phyloP scores from a whole-genome alignment of 1,139 yeast species.

The Hansenula anomala region DNA sequence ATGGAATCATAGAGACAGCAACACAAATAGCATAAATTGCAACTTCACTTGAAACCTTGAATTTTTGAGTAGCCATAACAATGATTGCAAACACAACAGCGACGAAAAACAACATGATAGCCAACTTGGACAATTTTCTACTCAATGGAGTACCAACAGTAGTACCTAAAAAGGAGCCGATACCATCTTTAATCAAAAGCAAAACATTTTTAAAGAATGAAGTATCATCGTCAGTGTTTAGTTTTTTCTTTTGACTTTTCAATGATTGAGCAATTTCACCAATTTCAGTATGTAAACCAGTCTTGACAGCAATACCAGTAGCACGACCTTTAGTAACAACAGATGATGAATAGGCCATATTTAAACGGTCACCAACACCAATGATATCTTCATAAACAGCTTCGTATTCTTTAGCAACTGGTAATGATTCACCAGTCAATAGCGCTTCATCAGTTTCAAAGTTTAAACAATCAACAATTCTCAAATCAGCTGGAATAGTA shows the following conservation, averaged over 20 bases:
- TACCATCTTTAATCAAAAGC: conserved; percentile 41
- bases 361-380: conserved; percentile 74
- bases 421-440: conserved; percentile 77
- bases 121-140: conserved; percentile 62
- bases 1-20: conserved; percentile 81
- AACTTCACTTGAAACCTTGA: conserved; percentile 62
- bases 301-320: conserved; percentile 57
- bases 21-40: conserved; percentile 83
- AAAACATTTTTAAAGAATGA: conserved; percentile 27
- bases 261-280: conserved; percentile 73
- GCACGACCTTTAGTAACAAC: conserved; percentile 77
- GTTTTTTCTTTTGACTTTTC: conserved; percentile 33
- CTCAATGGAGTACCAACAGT: conserved; percentile 76
- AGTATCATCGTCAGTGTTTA: conserved; percentile 53
- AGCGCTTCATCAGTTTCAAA: conserved; percentile 80
- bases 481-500: conserved; percentile 73
- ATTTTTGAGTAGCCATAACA: conserved; percentile 74
- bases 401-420: conserved; percentile 54
- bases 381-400: conserved; percentile 39
- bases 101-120: conserved; percentile 59
- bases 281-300: conserved; percentile 71
- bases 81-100: conserved; percentile 76
- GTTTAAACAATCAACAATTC: conserved; percentile 57
- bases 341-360: conserved; percentile 70
- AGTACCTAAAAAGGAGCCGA: conserved; percentile 70